Evolutionary conservation across 169 alveolate genomes (phyloP).

Genomic region (Plasmodium billcollinsi): DNA sequence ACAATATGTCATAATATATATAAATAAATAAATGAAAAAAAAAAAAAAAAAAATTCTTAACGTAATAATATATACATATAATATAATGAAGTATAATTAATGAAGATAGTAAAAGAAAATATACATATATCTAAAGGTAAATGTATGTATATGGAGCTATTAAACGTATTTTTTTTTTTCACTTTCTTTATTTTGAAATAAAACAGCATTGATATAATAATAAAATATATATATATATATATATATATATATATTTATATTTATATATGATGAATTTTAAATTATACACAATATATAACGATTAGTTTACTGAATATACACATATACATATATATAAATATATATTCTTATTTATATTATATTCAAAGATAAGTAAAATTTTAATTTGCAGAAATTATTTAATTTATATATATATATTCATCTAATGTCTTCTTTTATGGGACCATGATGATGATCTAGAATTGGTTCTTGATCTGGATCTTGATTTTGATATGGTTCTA

Average conservation of each 20-base stretch:
- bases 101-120: not conserved
- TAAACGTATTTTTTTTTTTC: not conserved
- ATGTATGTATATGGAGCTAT: constrained; percentile 6
- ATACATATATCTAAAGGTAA: not conserved
- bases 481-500: constrained; percentile 66
- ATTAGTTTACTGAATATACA: constrained; percentile 7
- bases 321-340: constrained; percentile 13
- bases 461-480: constrained; percentile 43
- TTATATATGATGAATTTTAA: constrained; percentile 9
- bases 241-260: no score
- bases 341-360: not conserved
- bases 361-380: not conserved
- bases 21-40: constrained; percentile 4
- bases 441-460: constrained; percentile 77
- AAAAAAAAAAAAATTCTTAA: not conserved
- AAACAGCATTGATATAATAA: not conserved
- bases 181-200: not conserved
- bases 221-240: not conserved
- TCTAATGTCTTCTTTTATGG: constrained; percentile 72
- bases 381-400: constrained; percentile 1
- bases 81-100: constrained; percentile 1
- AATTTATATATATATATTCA: not conserved
- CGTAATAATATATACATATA: constrained; percentile 15
- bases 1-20: constrained; percentile 12
- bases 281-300: constrained; percentile 16